Evolutionary conservation across 1,284 basidiomycete species (phyloP), one percentile per base, ranked within the genome.

Genomic region (Trametes sp.): DNA sequence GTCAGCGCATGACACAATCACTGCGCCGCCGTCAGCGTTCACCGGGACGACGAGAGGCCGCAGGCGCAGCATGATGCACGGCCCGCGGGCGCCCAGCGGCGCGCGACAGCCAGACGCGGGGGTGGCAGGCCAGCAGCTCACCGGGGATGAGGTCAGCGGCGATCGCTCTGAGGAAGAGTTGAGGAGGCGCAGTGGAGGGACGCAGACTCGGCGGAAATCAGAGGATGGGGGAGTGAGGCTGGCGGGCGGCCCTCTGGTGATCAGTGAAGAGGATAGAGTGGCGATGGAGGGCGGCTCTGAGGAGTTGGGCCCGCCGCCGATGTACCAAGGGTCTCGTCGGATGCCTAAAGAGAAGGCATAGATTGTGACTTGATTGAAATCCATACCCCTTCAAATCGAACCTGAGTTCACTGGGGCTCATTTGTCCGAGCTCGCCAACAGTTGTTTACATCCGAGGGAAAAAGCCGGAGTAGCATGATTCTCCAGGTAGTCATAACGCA

Each of bases 21-120:
- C 44, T 6, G 28, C 46, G n/a, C 55, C 55, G 4, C 55, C 55
- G 13, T 57, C 55, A 28, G 55, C 55, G 5, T 57, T 41, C 46
- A 28, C 31, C n/a, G n/a, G n/a, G n/a, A n/a, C n/a, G 7, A 41
- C 35, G 16, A 21, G 48, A 7, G 10, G 36, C 13, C 46, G 46
- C 19, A 28, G 35, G 13, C 53, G 53, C 26, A 57, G 46, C 16
- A 41, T n/a, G 4, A 41, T 49, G 36, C 31, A 41, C 24, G 55
- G 55, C 3, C 44, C 44, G 10, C 44, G 44, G 21, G 33, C 33
- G 23, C 52, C 36, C 16, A 31, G 38, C 4, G n/a, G 35, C 44
- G 44, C 23, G 1, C 13, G 23, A 23, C 33, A 35, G 31, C 33
- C 38, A 10, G n/a, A 16, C 16, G 33, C 23, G 16, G n/a, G 23